Evolutionary conservation across 2,329 filamentous ascomycete species (phyloP).

Genomic region (Ceratocystis smalleyi): DNA sequence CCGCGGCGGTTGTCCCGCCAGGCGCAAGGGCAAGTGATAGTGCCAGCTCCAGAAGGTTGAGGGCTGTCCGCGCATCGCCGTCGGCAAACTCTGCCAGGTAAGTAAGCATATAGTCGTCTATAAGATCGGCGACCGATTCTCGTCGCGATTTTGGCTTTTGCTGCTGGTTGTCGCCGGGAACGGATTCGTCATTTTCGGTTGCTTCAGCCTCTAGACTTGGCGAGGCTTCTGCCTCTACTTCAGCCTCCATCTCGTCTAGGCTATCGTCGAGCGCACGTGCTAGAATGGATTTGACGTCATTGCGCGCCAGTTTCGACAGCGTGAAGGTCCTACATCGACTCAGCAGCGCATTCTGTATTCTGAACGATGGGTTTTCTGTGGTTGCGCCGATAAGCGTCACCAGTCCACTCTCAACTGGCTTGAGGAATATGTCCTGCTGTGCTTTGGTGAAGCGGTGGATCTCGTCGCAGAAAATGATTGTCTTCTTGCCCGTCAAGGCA

Average conservation of each 20-base stretch:
- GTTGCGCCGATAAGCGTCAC: conserved; percentile 90
- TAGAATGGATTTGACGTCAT: conserved; percentile 59
- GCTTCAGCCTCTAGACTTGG: background rate
- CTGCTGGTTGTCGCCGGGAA: background rate
- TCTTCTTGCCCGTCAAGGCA: conserved; percentile 68
- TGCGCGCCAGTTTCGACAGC: conserved; percentile 54
- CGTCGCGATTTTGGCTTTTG: background rate
- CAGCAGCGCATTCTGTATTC: conserved; percentile 72
- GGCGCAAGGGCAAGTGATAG: conserved; percentile 52
- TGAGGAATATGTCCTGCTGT: conserved; percentile 89
- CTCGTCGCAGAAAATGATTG: conserved; percentile 95
- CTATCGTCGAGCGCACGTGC: conserved; percentile 49
- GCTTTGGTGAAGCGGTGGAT: conserved; percentile 83
- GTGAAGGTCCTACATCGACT: conserved; percentile 87
- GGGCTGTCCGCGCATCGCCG: conserved; percentile 79
- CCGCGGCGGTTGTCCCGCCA: conserved; percentile 51
- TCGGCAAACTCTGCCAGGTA: conserved; percentile 81
- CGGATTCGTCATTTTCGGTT: background rate
- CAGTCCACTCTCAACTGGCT: conserved; percentile 77
- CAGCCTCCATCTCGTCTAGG: background rate
- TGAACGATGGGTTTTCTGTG: conserved; percentile 93
- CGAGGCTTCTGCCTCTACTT: background rate
- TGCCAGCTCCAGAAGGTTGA: conserved; percentile 83
- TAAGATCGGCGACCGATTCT: conserved; percentile 29
- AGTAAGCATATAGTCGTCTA: conserved; percentile 59